Percentiles rank a stretch among this genome's conserved stretches.
phyloP scores from a whole-genome alignment of 805 yeast species.

The Saturnispora gosingensis region DNA sequence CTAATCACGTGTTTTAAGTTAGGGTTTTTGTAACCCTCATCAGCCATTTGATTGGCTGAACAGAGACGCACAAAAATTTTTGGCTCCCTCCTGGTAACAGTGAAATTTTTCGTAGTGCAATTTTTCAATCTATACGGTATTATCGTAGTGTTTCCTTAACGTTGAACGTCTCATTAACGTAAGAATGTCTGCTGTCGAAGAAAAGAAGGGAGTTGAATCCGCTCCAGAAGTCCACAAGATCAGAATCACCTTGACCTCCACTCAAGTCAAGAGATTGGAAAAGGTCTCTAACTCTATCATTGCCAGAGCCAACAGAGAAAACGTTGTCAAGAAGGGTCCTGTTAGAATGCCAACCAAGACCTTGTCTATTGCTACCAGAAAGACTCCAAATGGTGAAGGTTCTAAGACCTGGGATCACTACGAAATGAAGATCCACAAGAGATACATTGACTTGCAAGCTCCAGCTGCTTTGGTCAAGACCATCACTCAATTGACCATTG shows the following conservation, averaged over 20 bases:
- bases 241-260: slow-evolving; percentile 97
- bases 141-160: background rate
- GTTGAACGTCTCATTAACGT: slow-evolving; percentile 29
- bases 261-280: slow-evolving; percentile 98
- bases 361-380: slow-evolving; percentile 97
- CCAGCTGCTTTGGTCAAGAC: slow-evolving; percentile 89
- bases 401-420: slow-evolving; percentile 99
- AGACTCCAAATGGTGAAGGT: slow-evolving; percentile 99
- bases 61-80: background rate
- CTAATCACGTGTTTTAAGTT: background rate
- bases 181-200: slow-evolving; percentile 58
- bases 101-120: background rate
- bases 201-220: slow-evolving; percentile 75
- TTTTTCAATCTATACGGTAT: background rate
- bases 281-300: slow-evolving; percentile 88
- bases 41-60: background rate
- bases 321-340: slow-evolving; percentile 94
- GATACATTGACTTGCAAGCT: slow-evolving; percentile 96
- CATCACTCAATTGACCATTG: slow-evolving; percentile 95
- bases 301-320: slow-evolving; percentile 73
- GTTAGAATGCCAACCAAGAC: slow-evolving; percentile 99
- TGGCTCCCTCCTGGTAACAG: no score
- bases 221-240: slow-evolving; percentile 87
- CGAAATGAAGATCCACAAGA: slow-evolving; percentile 99
- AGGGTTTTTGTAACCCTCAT: slow-evolving; percentile 1